phyloP scores from a whole-genome alignment of 2,329 filamentous ascomycete species.

The Camptophora hylomeconis region DNA sequence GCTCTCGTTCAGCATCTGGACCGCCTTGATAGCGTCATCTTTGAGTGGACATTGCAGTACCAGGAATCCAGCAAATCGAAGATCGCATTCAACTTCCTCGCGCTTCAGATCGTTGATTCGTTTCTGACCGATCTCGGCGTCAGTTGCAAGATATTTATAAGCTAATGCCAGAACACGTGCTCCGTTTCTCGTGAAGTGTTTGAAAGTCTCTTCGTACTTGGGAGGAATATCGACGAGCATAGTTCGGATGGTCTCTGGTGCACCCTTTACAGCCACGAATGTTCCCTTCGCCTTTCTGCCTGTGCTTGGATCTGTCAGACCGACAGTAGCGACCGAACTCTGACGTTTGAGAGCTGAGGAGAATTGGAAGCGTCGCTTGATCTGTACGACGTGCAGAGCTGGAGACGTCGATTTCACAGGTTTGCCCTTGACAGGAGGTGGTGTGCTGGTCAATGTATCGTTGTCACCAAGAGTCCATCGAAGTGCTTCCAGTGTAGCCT shows the following conservation, averaged over 20 bases:
- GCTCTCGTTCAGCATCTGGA: constrained; percentile 96
- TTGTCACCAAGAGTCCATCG: constrained; percentile 89
- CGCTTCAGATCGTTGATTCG: constrained; percentile 90
- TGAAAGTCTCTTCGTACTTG: constrained; percentile 95
- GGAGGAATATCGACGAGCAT: constrained; percentile 74
- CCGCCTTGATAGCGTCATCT: constrained; percentile 84
- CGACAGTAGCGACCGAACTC: constrained; percentile 79
- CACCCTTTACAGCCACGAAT: constrained; percentile 91
- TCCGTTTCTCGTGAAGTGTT: constrained; percentile 92
- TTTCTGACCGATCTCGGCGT: constrained; percentile 66
- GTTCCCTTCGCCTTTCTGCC: constrained; percentile 70
- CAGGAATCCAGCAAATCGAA: constrained; percentile 88
- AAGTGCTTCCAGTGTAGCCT: constrained; percentile 77
- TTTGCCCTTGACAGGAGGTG: constrained; percentile 31
- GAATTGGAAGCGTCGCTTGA: constrained; percentile 96
- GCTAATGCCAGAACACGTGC: constrained; percentile 86
- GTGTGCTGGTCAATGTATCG: constrained; percentile 64
- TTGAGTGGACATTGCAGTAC: constrained; percentile 93
- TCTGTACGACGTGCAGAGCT: constrained; percentile 65
- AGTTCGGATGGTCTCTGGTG: constrained; percentile 89
- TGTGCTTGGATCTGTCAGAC: constrained; percentile 56
- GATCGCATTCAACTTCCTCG: constrained; percentile 72
- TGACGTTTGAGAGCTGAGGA: constrained; percentile 93
- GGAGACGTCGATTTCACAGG: constrained; percentile 31
- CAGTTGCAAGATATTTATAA: constrained; percentile 78